phyloP scores from a whole-genome alignment of 177 flowering plant species.

The Telopea speciosissima region DNA sequence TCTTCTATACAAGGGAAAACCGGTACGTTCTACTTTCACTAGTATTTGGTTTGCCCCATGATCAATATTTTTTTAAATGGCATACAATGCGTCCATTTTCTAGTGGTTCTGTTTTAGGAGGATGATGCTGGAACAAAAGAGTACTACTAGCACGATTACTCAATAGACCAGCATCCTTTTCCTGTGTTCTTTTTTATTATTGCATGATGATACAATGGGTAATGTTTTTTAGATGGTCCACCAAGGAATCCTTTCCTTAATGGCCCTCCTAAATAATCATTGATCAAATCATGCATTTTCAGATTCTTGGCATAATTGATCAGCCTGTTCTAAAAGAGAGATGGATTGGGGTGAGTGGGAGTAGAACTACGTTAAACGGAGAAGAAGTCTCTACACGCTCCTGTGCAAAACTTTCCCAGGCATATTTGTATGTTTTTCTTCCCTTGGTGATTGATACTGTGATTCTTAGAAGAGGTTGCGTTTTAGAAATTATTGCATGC shows the following conservation, averaged over 20 bases:
- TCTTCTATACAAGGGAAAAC: conserved; percentile 67
- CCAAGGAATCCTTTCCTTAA: too few relatives aligned
- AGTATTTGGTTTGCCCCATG: background rate
- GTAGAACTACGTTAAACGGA: conserved; percentile 75
- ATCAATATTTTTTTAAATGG: too few relatives aligned
- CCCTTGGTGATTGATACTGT: background rate
- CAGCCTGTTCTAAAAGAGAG: conserved; percentile 88
- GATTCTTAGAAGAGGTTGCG: background rate
- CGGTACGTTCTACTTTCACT: conserved; percentile 44
- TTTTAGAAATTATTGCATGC: background rate
- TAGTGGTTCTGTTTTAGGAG: background rate
- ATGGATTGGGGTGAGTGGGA: conserved; percentile 87
- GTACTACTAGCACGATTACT: background rate
- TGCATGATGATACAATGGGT: background rate
- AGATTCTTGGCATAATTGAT: conserved; percentile 94
- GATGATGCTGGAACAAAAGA: background rate
- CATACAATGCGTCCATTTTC: background rate
- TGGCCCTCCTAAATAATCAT: background rate
- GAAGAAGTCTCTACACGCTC: conserved; percentile 67
- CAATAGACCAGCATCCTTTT: too few relatives aligned
- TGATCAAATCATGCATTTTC: conserved; percentile 14
- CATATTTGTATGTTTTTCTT: conserved; percentile 66
- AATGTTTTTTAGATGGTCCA: background rate
- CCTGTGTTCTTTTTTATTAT: background rate
- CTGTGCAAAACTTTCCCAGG: conserved; percentile 67